A percentile compares a stretch with the other conserved stretches of the same genome.
Conservation (phyloP, 1,139 yeast species). For the Sugiyamaella novakii region DNA sequence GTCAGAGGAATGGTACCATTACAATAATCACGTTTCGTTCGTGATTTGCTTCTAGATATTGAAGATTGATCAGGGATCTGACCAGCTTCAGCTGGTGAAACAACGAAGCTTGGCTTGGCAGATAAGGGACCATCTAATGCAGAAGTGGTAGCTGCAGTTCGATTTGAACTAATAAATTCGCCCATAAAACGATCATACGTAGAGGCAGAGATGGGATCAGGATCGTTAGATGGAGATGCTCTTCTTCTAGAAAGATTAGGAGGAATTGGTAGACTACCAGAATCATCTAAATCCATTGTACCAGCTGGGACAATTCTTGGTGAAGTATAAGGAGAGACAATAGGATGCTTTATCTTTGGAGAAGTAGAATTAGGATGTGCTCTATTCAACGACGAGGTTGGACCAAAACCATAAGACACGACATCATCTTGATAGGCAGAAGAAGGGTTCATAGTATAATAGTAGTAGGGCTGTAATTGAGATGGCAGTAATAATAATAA, state of each 20-base stretch:
- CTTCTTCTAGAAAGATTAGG: background rate
- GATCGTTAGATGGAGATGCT: slow-evolving; percentile 1
- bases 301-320: slow-evolving; percentile 19
- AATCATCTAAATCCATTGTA: background rate
- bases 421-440: slow-evolving; percentile 18
- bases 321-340: slow-evolving; percentile 18
- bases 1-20: background rate
- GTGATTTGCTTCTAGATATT: slow-evolving; percentile 3
- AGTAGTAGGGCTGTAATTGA: too few species aligned
- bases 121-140: slow-evolving; percentile 12
- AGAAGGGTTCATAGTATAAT: too few species aligned
- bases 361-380: slow-evolving; percentile 6
- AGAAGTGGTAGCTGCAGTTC: slow-evolving; percentile 4
- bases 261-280: background rate
- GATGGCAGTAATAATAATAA: background rate
- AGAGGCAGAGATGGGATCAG: slow-evolving; percentile 16
- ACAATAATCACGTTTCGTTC: background rate
- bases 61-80: slow-evolving; percentile 14
- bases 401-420: slow-evolving; percentile 26
- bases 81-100: slow-evolving; percentile 13
- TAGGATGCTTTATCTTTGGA: slow-evolving; percentile 7
- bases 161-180: slow-evolving; percentile 5
- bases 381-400: slow-evolving; percentile 20
- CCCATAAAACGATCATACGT: slow-evolving; percentile 16
- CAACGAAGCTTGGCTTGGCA: slow-evolving; percentile 12